phyloP scores from a whole-genome alignment of 192 early-diverging fungal genomes.

The Coemansia asiatica region DNA sequence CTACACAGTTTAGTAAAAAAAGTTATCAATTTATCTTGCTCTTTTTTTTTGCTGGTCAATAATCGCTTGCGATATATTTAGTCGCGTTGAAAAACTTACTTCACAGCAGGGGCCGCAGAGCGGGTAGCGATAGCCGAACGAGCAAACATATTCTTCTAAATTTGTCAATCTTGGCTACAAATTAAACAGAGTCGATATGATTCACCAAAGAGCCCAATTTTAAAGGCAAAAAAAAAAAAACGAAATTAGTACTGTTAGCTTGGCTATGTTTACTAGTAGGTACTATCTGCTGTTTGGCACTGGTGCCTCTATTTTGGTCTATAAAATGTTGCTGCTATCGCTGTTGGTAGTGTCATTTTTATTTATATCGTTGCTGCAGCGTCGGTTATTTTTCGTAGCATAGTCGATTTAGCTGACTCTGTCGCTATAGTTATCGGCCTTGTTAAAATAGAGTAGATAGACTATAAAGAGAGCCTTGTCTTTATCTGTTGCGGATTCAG shows the following conservation, averaged over 20 bases:
- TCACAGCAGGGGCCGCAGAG: constrained; percentile 32
- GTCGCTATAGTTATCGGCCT: too few relatives aligned
- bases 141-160: constrained; percentile 40
- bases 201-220: too few relatives aligned
- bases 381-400: too few relatives aligned
- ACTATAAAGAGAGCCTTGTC: too few relatives aligned
- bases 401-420: too few relatives aligned
- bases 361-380: too few relatives aligned
- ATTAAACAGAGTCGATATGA: neutral
- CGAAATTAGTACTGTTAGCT: neutral
- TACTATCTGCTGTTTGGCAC: neutral
- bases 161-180: constrained; percentile 8
- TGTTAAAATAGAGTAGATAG: too few relatives aligned
- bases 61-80: neutral
- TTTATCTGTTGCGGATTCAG: too few relatives aligned
- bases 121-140: constrained; percentile 48
- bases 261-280: neutral
- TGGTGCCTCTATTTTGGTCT: neutral
- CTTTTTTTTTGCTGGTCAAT: neutral
- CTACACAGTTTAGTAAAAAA: constrained; percentile 23
- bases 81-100: constrained; percentile 21
- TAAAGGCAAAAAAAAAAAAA: neutral
- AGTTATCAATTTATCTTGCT: too few relatives aligned
- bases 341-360: too few relatives aligned
- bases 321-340: neutral